These are phyloP conservation scores for Debaryomycetaceae sp. DNA, from an alignment of 1,139 yeast species.

Conservation along the genomic window DNA sequence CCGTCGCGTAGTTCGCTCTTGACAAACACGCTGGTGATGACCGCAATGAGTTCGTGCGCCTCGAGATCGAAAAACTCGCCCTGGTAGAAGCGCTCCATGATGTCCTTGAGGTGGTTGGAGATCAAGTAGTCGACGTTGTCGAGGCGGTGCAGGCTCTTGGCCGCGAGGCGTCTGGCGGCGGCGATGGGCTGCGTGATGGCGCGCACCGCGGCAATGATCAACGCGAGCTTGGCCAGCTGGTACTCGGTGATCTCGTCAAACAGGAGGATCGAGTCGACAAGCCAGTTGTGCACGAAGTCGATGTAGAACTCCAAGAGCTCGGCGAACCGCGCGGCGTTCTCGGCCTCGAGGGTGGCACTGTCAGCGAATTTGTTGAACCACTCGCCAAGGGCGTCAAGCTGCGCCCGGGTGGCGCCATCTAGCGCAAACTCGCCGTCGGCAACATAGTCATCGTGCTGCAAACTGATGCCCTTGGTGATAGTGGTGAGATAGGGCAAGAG, in stretches of 20 bases:
- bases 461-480: conserved; percentile 11
- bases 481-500: conserved; percentile 4
- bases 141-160: conserved; percentile 37
- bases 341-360: conserved; percentile 17
- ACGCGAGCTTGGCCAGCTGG: conserved; percentile 28
- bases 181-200: conserved; percentile 16
- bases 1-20: conserved; percentile 63
- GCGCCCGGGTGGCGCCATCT: conserved; percentile 20
- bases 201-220: conserved; percentile 17
- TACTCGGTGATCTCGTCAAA: conserved; percentile 34
- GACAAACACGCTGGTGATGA: conserved; percentile 61
- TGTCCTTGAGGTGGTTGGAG: conserved; percentile 57
- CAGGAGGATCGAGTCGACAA: conserved; percentile 23
- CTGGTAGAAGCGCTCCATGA: conserved; percentile 64
- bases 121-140: conserved; percentile 43
- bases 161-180: conserved; percentile 14
- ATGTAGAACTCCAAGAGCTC: conserved; percentile 23
- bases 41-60: conserved; percentile 58
- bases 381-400: conserved; percentile 17
- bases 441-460: conserved; percentile 13
- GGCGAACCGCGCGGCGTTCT: conserved; percentile 27
- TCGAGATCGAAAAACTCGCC: conserved; percentile 71
- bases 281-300: conserved; percentile 28
- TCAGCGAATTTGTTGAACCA: conserved; percentile 24
- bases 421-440: conserved; percentile 15